A percentile compares a stretch with the other conserved stretches of the same genome.
These are phyloP conservation scores for Mercurialis annua DNA, from an alignment of 345 rosid genomes.

Conservation along the genomic window DNA sequence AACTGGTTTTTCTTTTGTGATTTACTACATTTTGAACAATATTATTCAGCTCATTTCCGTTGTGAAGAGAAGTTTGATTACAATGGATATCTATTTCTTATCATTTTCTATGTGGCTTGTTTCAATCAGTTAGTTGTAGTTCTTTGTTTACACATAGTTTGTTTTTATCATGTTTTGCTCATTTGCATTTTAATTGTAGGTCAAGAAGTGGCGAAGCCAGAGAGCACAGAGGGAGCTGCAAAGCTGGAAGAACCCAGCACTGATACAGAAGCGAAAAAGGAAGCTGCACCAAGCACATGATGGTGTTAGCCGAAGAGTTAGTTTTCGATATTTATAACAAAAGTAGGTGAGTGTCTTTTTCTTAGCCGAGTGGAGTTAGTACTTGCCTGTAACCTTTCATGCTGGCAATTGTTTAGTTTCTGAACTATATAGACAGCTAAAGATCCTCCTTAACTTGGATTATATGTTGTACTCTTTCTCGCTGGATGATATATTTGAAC, in stretches of 20 bases:
- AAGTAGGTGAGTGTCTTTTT: background rate
- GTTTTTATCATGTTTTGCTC: background rate
- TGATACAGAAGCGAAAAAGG: constrained; percentile 13
- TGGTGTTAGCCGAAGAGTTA: background rate
- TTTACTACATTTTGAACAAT: background rate
- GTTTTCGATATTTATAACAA: constrained; percentile 4
- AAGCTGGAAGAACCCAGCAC: constrained; percentile 7
- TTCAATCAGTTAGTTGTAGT: background rate
- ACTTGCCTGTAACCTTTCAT: background rate
- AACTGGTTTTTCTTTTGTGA: background rate
- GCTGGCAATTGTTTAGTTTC: background rate
- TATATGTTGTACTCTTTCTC: constrained; percentile 11
- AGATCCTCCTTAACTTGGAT: constrained; percentile 3
- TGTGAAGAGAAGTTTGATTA: background rate
- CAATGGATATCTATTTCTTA: background rate
- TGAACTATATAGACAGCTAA: background rate
- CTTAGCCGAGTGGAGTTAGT: background rate
- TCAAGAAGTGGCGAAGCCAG: constrained; percentile 21
- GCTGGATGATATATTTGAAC: constrained; percentile 3
- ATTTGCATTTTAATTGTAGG: background rate
- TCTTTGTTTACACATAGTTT: background rate
- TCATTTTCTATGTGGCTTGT: too few species aligned
- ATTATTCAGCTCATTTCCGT: background rate
- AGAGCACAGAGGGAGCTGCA: background rate
- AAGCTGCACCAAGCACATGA: constrained; percentile 14